phyloP scores from a whole-genome alignment of 2,329 filamentous ascomycete genomes.

The Penicillium polonicum region DNA sequence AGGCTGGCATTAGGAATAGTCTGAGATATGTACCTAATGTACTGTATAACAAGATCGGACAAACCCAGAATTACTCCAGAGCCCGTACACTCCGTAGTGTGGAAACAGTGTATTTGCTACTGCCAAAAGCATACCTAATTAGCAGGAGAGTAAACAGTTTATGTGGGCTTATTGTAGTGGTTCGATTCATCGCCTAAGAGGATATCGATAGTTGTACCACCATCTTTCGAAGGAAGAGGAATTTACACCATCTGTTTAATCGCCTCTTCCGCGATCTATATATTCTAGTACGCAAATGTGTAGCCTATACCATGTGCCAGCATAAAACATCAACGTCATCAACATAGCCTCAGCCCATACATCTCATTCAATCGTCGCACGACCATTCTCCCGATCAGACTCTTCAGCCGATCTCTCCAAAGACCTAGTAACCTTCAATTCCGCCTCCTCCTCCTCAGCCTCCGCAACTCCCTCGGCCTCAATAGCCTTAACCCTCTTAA shows the following conservation, averaged over 20 bases:
- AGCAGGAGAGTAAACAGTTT: not conserved
- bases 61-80: too few relatives aligned
- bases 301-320: not conserved
- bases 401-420: slow-evolving; percentile 18
- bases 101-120: not conserved
- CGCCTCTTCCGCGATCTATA: not conserved
- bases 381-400: slow-evolving; percentile 11
- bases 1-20: not conserved
- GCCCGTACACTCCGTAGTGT: not conserved
- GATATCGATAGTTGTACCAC: too few relatives aligned
- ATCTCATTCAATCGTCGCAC: slow-evolving; percentile 19
- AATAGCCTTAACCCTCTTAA: slow-evolving; percentile 66
- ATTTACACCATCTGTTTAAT: not conserved
- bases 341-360: not conserved
- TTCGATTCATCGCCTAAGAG: not conserved
- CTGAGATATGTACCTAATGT: too few relatives aligned
- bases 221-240: too few relatives aligned
- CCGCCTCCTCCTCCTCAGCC: slow-evolving; percentile 34
- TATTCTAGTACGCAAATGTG: not conserved
- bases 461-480: slow-evolving; percentile 42
- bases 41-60: not conserved
- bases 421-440: slow-evolving; percentile 29
- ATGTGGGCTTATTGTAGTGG: not conserved
- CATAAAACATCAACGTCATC: not conserved
- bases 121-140: not conserved